phyloP scores from a whole-genome alignment of 306 rosid genomes.

The Rosa rugosa region DNA sequence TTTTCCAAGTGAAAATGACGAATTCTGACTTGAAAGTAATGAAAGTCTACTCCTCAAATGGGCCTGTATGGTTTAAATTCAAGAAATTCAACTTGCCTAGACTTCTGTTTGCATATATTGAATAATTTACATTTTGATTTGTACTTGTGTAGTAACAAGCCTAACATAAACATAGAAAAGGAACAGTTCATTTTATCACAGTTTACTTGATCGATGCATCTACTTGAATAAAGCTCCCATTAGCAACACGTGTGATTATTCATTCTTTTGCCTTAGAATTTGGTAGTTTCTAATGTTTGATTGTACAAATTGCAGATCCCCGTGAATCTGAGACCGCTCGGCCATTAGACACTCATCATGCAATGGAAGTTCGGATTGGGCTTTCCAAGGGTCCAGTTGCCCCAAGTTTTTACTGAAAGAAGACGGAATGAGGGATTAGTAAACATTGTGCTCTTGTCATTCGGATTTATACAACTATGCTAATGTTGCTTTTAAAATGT shows the following conservation, averaged over 20 bases:
- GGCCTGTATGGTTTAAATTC: not conserved
- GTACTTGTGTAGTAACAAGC: not conserved
- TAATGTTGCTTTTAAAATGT: not conserved
- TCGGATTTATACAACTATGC: not conserved
- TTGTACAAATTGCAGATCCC: constrained; percentile 59
- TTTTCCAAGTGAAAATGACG: not conserved
- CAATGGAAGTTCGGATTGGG: constrained; percentile 91
- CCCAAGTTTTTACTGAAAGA: constrained; percentile 42
- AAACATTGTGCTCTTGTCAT: not conserved
- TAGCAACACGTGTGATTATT: not conserved
- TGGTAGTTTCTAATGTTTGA: not conserved
- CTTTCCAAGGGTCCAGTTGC: constrained; percentile 84
- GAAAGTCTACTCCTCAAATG: not conserved
- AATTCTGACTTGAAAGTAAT: not conserved
- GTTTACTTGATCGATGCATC: not conserved
- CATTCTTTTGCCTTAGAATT: not conserved
- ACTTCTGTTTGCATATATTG: not conserved
- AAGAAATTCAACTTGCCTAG: not conserved
- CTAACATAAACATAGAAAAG: not conserved
- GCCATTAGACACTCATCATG: constrained; percentile 85
- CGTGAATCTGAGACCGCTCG: constrained; percentile 73
- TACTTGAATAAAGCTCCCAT: not conserved
- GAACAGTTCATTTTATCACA: not conserved
- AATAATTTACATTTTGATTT: not conserved
- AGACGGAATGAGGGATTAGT: not conserved